Evolutionary conservation across 257 asterid genomes (phyloP), one percentile per base, ranked within the genome.

Genomic region (Striga asiatica): DNA sequence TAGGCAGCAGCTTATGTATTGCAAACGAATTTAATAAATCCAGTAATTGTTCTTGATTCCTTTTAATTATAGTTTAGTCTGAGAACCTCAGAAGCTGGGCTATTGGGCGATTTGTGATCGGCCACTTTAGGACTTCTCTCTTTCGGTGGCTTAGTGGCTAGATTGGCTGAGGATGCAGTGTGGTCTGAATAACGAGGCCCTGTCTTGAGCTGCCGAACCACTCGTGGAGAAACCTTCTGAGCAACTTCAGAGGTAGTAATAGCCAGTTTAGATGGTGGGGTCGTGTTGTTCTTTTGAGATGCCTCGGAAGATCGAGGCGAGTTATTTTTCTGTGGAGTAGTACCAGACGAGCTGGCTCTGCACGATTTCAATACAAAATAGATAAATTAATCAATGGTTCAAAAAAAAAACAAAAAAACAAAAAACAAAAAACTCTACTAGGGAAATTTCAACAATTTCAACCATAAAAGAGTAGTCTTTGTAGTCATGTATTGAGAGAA

Each of bases 121-220:
- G 56, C 69, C 13, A 74, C 79, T 71, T 79, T 84, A 42, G 88
- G 78, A 51, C 85, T 81, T 67, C 72, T 73, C 61, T 80, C 95
- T 47, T 73, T 87, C 0, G 77, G 76, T 20, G 81, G 62, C 68
- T 69, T 69, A 66, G 57, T 68, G 5, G 73, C 75, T 50, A 60
- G 66, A 69, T 71, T 81, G 5, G 82, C 66, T 0, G 97, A 72
- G 21, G 88, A 78, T 2, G 86, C 81, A 0, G 85, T 73, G 18
- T 69, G 83, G 19, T 81, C 95, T 19, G 79, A 76, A 54, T 70
- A 83, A 5, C 73, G 75, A 0, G 83, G 65, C 1, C 76, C 57
- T 0, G 81, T 69, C 83, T 76, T 83, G 53, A 89, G 85, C 71
- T 80, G 86, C 11, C 88, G 93, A n/a, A 69, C 85, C 49, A 80